Evolutionary conservation across 2,329 filamentous ascomycete genomes (phyloP).

Genomic region (Cercospora zeae-maydis): DNA sequence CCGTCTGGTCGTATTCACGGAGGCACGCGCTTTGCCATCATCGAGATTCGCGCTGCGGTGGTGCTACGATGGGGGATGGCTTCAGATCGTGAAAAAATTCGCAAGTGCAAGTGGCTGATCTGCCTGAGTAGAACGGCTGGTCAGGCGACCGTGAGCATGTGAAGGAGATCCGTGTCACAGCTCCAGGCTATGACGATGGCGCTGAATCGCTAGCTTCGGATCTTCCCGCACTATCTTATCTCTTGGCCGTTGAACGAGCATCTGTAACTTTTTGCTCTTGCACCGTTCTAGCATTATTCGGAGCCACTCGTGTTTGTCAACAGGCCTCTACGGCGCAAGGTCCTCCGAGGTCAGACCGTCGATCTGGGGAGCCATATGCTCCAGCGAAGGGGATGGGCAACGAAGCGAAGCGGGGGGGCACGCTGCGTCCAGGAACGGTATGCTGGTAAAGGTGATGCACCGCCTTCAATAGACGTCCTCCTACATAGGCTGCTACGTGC

Average conservation of each 20-base stretch:
- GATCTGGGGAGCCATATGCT: too few relatives aligned
- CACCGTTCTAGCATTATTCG: too few relatives aligned
- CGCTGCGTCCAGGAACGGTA: too few relatives aligned
- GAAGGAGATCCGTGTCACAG: background rate
- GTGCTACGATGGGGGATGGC: background rate
- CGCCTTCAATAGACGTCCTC: background rate
- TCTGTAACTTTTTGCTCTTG: too few relatives aligned
- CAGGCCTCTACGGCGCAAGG: too few relatives aligned
- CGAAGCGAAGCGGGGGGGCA: too few relatives aligned
- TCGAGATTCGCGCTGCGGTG: background rate
- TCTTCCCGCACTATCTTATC: background rate
- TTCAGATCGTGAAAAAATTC: background rate
- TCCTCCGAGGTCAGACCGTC: too few relatives aligned
- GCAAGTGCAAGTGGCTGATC: background rate
- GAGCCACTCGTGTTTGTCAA: too few relatives aligned
- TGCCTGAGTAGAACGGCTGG: background rate
- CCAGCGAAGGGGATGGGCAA: too few relatives aligned
- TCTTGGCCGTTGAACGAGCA: background rate
- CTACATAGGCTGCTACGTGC: background rate
- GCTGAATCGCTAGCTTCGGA: background rate
- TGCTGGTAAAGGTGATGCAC: background rate
- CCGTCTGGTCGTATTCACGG: background rate
- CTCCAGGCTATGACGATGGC: background rate
- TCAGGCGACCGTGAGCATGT: conserved; percentile 6
- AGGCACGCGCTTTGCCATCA: background rate